These are phyloP conservation scores for Pyronema domesticum DNA, from an alignment of 495 filamentous ascomycete species.

Conservation along the genomic window DNA sequence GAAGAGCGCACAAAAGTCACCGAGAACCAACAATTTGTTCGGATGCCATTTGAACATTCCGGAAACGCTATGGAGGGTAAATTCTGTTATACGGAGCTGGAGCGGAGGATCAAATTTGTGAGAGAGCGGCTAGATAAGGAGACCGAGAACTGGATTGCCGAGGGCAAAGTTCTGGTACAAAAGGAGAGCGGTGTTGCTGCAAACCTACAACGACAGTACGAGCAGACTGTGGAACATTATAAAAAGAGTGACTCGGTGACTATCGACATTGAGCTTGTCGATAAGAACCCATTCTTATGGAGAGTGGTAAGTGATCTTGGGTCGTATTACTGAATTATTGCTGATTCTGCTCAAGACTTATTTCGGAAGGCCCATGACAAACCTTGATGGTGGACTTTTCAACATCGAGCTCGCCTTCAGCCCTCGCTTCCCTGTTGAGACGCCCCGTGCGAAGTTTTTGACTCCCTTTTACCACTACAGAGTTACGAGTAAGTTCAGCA, in stretches of 20 bases:
- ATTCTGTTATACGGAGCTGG: constrained; percentile 67
- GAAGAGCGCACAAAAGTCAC: constrained; percentile 41
- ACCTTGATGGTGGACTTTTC: constrained; percentile 83
- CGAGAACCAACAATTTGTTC: constrained; percentile 43
- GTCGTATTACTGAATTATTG: too few relatives aligned
- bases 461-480: constrained; percentile 75
- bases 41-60: constrained; percentile 68
- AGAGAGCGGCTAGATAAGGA: constrained; percentile 53
- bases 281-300: constrained; percentile 54
- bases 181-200: constrained; percentile 60
- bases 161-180: constrained; percentile 44
- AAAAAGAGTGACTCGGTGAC: constrained; percentile 49
- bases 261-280: constrained; percentile 54
- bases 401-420: constrained; percentile 64
- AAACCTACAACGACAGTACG: constrained; percentile 64
- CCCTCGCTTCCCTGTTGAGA: constrained; percentile 78
- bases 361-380: constrained; percentile 84
- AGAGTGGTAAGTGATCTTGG: constrained; percentile 30
- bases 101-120: constrained; percentile 46
- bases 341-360: constrained; percentile 37
- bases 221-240: constrained; percentile 61
- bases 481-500: constrained; percentile 37
- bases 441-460: constrained; percentile 67
- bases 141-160: constrained; percentile 47
- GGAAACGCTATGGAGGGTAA: constrained; percentile 74